Base-by-base conservation (phyloP, 495 filamentous ascomycete genomes). In the Apodospora peruviana region DNA sequence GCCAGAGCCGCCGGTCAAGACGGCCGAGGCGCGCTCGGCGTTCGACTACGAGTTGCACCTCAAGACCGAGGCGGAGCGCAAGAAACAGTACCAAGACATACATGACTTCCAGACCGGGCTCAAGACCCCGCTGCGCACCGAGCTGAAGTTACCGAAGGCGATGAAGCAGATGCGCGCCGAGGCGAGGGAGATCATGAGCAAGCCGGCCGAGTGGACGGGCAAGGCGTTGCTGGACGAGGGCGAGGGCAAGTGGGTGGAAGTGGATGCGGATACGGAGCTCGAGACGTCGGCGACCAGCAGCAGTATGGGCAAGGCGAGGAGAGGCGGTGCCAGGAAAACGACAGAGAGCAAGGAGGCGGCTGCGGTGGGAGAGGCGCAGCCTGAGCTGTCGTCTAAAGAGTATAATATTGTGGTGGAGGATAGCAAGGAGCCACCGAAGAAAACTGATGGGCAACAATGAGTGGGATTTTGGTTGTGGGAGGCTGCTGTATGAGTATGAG, bases 1-100 rank as follows among this genome's bases (percentile, higher is more conserved):
- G 82, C 91, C 91, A 5, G 73, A 80, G 50, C 68, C 66, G 57
- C 83, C 83, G 17, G 50, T n/a, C 23, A 40, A 52, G 39, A 66
- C 74, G 55, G 76, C 85, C 18, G 22, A 2, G 18, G 42, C 42
- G 55, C 68, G 75, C 45, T 57, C 65, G 46, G 37, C 16, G n/a
- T 67, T 60, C 47, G 51, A 60, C 45, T 51, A 62, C 57, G 53
- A 49, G 22, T 53, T 65, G 47, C 69, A 48, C 55, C 56, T 53
- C 5, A 16, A 19, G 17, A 32, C 35, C 52, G 25, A 44, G 38
- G 17, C 2, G 16, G 18, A 16, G 17, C 38, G 23, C 34, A 24
- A 9, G 16, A 22, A 54, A 67, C n/a, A n/a, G n/a, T n/a, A n/a
- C n/a, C n/a, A n/a, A n/a, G n/a, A n/a, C n/a, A n/a, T n/a, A n/a